Base-by-base conservation (phyloP, 2,329 filamentous ascomycete genomes). In the Didymella glomerata region DNA sequence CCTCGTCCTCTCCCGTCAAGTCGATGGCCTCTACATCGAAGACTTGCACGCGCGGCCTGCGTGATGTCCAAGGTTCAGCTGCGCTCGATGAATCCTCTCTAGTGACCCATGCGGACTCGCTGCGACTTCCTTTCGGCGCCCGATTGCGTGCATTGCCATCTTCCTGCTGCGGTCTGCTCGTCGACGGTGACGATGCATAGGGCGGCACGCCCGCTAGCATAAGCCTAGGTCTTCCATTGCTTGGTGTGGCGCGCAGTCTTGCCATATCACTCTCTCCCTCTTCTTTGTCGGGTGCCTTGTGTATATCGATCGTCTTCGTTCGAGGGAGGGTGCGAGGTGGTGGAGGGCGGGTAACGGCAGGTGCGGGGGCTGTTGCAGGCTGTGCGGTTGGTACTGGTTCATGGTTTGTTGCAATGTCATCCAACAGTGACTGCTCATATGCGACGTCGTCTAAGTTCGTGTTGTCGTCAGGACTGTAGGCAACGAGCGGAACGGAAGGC, bases 191-290 rank as follows among this genome's bases (percentile, higher is more conserved):
- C 9, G 47, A 51, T 34, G 36, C 57, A 44, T 66, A 54, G 4
- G 61, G 62, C n/a, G 67, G 64, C 4, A 68, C 41, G 11, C 66
- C 69, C 24, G 72, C 72, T 36, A 75, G 48, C 38, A 77, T 53
- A 16, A 78, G 68, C 57, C 69, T 66, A 3, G 78, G 74, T 64
- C 75, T 80, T 36, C 72, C 73, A 45, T 76, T 78, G n/a, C 74
- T 75, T 32, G 81, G 79, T n/a, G 77, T 79, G 5, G 74, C 71
- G 44, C 80, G 72, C 48, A 82, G 57, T 57, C 78, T 74, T 49
- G 79, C 81, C 81, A 83, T 83, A 41, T 76, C 72, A 40, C 48
- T 38, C 34, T 41, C 54, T 8, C 34, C 28, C 22, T 38, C 56
- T 57, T 54, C 61, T 36, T 50, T 56, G 28, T 50, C 28, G 11